These are phyloP conservation scores for Aspergillus proliferans DNA, from an alignment of 2,329 filamentous ascomycete genomes.

Conservation along the genomic window DNA sequence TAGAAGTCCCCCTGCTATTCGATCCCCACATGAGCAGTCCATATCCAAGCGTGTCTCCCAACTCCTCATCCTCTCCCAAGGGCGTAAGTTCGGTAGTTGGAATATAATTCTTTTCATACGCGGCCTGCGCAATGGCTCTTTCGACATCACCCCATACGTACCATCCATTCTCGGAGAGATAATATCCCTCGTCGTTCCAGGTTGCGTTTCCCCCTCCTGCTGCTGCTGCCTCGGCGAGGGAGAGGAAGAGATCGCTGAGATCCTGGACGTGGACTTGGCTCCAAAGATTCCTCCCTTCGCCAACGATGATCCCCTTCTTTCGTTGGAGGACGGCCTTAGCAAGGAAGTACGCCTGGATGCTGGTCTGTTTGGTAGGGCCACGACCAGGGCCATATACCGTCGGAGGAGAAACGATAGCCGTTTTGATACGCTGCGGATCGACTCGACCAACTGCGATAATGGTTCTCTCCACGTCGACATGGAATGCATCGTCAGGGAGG, in stretches of 20 bases:
- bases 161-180: slow-evolving; percentile 31
- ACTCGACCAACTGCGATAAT: slow-evolving; percentile 11
- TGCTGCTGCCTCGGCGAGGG: slow-evolving; percentile 19
- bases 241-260: slow-evolving; percentile 19
- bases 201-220: slow-evolving; percentile 18
- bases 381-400: slow-evolving; percentile 25
- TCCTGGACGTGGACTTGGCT: slow-evolving; percentile 23
- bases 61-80: slow-evolving; percentile 8
- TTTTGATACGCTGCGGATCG: slow-evolving; percentile 12
- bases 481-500: slow-evolving; percentile 25
- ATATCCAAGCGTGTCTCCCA: slow-evolving; percentile 35
- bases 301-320: slow-evolving; percentile 22
- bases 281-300: slow-evolving; percentile 19
- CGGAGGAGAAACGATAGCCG: slow-evolving; percentile 21
- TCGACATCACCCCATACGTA: slow-evolving; percentile 21
- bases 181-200: slow-evolving; percentile 34
- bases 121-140: slow-evolving; percentile 28
- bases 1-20: slow-evolving; percentile 17
- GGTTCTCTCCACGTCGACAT: slow-evolving; percentile 21
- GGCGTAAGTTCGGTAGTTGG: slow-evolving; percentile 25
- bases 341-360: slow-evolving; percentile 30
- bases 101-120: slow-evolving; percentile 45
- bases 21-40: slow-evolving; percentile 13
- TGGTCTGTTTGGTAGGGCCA: slow-evolving; percentile 21
- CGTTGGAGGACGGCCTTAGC: slow-evolving; percentile 20